Conservation (phyloP, 768 basidiomycete species). For the Lactarius evosmus region DNA sequence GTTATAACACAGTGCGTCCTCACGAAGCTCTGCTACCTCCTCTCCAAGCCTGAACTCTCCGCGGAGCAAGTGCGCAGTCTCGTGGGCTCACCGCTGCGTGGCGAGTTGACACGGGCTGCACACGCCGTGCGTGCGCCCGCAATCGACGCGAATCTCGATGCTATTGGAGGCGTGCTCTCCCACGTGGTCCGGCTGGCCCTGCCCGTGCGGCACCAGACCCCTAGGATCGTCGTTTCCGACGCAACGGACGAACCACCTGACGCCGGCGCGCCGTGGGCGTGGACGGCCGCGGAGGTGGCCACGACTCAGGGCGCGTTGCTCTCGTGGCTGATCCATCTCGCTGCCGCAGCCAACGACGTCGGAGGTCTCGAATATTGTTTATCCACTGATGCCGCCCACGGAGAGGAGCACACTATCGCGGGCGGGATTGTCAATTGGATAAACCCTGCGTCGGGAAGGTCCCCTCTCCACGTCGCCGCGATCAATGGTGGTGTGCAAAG, state of each 20-base stretch:
- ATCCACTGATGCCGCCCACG: constrained; percentile 15
- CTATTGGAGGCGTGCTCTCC: constrained; percentile 60
- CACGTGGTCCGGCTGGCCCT: constrained; percentile 65
- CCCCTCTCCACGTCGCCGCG: constrained; percentile 77
- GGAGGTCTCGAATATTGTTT: constrained; percentile 63
- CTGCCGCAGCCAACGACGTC: constrained; percentile 66
- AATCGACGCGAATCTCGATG: constrained; percentile 52
- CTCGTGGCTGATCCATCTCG: constrained; percentile 76
- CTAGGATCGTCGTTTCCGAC: constrained; percentile 39
- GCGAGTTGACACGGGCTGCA: constrained; percentile 69
- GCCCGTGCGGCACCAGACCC: constrained; percentile 37
- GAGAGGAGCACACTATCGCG: constrained; percentile 41
- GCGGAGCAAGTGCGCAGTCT: constrained; percentile 67
- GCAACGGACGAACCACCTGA: constrained; percentile 42
- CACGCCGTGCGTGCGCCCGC: constrained; percentile 40
- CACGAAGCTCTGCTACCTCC: constrained; percentile 83
- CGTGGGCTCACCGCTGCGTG: constrained; percentile 76
- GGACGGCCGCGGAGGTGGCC: constrained; percentile 72
- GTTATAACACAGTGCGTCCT: constrained; percentile 65
- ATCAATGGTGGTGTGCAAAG: constrained; percentile 54
- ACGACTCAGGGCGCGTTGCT: constrained; percentile 67
- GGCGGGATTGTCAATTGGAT: constrained; percentile 73
- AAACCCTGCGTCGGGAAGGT: constrained; percentile 66
- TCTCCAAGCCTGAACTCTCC: constrained; percentile 80
- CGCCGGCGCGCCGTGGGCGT: constrained; percentile 65